phyloP scores from a whole-genome alignment of 2,329 filamentous ascomycete genomes.

The Pyrenophora seminiperda region DNA sequence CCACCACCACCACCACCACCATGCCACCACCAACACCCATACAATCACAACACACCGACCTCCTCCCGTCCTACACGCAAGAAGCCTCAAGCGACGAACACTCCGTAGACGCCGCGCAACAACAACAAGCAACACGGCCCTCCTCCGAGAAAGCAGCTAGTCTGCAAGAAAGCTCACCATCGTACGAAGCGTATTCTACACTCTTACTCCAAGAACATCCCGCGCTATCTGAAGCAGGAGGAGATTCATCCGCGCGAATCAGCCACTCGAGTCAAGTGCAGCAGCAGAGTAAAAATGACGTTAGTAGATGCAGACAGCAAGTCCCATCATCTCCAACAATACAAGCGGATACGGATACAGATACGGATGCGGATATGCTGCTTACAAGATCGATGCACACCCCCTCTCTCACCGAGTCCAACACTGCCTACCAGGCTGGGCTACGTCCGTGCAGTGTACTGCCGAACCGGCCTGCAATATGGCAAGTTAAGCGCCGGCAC shows the following conservation, averaged over 20 bases:
- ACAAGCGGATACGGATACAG: too few species aligned
- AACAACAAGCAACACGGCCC: slow-evolving; percentile 12
- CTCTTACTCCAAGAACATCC: not conserved
- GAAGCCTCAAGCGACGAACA: slow-evolving; percentile 13
- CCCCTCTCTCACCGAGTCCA: not conserved
- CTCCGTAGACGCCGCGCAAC: slow-evolving; percentile 28
- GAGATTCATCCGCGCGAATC: not conserved
- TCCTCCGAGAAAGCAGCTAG: slow-evolving; percentile 20
- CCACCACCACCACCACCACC: too few species aligned
- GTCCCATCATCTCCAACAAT: too few species aligned
- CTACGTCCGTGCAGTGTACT: slow-evolving; percentile 30
- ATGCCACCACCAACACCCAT: too few species aligned
- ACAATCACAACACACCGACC: too few species aligned
- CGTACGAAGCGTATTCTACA: not conserved
- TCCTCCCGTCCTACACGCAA: too few species aligned
- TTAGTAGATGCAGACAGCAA: too few species aligned
- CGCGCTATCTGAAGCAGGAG: too few species aligned
- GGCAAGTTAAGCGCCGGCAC: slow-evolving; percentile 33
- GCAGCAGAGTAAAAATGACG: too few species aligned
- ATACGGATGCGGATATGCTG: too few species aligned
- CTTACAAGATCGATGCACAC: too few species aligned
- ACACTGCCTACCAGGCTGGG: slow-evolving; percentile 2
- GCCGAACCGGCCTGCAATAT: slow-evolving; percentile 33
- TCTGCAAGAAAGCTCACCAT: not conserved
- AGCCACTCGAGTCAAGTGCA: not conserved